These are phyloP conservation scores for Xerocomellus chrysenteron DNA, from an alignment of 768 basidiomycete species.

Conservation along the genomic window DNA sequence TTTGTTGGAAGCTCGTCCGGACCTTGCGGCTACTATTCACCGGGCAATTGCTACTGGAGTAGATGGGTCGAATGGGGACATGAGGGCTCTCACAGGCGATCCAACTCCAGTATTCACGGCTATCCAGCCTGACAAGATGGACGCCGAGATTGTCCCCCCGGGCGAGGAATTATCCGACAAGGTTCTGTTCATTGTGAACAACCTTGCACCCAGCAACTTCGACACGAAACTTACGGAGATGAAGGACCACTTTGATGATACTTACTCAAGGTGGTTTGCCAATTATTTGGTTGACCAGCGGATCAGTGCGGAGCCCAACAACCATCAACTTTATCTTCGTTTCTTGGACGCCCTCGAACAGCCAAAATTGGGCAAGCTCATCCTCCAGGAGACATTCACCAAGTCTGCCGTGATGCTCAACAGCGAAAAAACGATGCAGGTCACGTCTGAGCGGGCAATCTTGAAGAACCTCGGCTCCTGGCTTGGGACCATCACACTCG, in stretches of 20 bases:
- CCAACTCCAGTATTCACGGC: conserved; percentile 66
- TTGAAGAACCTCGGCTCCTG: conserved; percentile 95
- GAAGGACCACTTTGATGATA: conserved; percentile 77
- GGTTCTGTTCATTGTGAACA: conserved; percentile 97
- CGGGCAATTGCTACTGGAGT: conserved; percentile 60
- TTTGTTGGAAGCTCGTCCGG: conserved; percentile 81
- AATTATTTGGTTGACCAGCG: conserved; percentile 97
- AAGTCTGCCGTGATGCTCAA: conserved; percentile 88
- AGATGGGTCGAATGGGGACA: conserved; percentile 43
- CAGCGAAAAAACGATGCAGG: conserved; percentile 85
- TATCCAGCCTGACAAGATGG: conserved; percentile 68
- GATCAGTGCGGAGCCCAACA: conserved; percentile 94
- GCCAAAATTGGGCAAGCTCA: conserved; percentile 63
- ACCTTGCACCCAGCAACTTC: conserved; percentile 92
- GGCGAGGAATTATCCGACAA: conserved; percentile 88
- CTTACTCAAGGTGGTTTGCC: conserved; percentile 92
- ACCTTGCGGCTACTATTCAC: conserved; percentile 68
- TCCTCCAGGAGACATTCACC: conserved; percentile 91
- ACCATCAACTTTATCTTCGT: conserved; percentile 91
- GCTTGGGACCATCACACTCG: conserved; percentile 92
- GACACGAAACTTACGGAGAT: conserved; percentile 86
- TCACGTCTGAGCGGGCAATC: conserved; percentile 78
- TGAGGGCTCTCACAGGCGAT: conserved; percentile 41
- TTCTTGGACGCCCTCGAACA: conserved; percentile 84
- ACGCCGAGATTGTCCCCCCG: conserved; percentile 64